Evolutionary conservation across 2,329 filamentous ascomycete genomes (phyloP), one percentile per base, ranked within the genome.

Genomic region (Xylariaceae sp.): DNA sequence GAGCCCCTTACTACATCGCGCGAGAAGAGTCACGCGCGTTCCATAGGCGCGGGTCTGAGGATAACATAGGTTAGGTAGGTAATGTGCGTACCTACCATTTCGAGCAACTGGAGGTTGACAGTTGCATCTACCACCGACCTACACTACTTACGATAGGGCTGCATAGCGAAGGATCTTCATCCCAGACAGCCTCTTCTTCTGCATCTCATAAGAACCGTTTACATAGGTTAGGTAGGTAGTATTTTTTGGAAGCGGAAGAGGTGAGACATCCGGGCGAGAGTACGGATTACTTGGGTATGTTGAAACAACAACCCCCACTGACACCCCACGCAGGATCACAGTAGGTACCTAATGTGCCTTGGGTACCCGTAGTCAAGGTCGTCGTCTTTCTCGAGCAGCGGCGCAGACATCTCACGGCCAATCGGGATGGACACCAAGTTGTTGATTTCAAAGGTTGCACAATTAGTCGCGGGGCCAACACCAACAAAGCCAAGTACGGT

Each of bases 121-220:
- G 23, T 30, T 30, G 23, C 23, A 42, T 13, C 37, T 42, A 10
- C 9, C 37, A 10, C 37, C 37, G 37, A 45, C 10, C 10, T 45
- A 45, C 34, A 42, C 47, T 56, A 44, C 18, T 34, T 57, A 56
- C 49, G 37, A 8, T 53, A 55, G 52, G 49, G 51, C 50, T 57
- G 57, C 39, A 57, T 62, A 37, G 42, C 44, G n/a, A 15, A 30
- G 23, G 57, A 48, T 54, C 45, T 11, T 59, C 49, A 15, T 51
- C 35, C n/a, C 7, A 35, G 37, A 18, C 30, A 13, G 13, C 7
- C 23, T 30, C 23, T 30, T 30, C 23, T 30, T 30, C 23, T 30
- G 23, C 37, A 42, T 42, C 9, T 42, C 37, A 42, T 42, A 42
- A 42, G 37, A 8, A 30, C 23, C 23, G 23, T 30, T 30, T 30